phyloP scores from a whole-genome alignment of 116 monocot species.

The Thalassia testudinum region DNA sequence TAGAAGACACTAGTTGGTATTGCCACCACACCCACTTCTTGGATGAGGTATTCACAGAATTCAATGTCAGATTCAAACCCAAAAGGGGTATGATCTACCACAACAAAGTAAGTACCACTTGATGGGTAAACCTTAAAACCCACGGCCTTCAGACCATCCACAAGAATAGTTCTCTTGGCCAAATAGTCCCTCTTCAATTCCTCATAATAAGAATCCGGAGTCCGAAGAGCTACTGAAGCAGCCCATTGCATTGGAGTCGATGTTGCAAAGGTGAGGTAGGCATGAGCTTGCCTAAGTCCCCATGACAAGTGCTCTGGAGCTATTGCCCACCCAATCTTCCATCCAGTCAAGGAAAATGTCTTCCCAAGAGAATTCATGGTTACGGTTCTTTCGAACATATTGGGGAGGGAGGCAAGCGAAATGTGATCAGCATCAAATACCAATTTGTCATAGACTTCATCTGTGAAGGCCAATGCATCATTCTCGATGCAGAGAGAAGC shows the following conservation, averaged over 20 bases:
- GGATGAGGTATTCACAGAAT: slow-evolving; percentile 84
- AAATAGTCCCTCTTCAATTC: slow-evolving; percentile 66
- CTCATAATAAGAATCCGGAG: slow-evolving; percentile 72
- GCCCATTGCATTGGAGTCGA: slow-evolving; percentile 95
- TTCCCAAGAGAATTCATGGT: slow-evolving; percentile 98
- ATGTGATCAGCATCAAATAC: slow-evolving; percentile 76
- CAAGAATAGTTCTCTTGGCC: slow-evolving; percentile 67
- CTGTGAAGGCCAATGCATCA: slow-evolving; percentile 65
- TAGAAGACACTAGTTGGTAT: slow-evolving; percentile 95
- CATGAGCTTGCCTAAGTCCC: slow-evolving; percentile 85
- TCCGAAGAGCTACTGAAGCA: slow-evolving; percentile 49
- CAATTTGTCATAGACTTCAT: slow-evolving; percentile 97
- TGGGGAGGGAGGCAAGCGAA: slow-evolving; percentile 65
- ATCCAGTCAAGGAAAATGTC: slow-evolving; percentile 93
- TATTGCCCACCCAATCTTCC: slow-evolving; percentile 98
- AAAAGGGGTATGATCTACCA: slow-evolving; percentile 93
- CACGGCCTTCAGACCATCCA: slow-evolving; percentile 66
- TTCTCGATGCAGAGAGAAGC: slow-evolving; percentile 73
- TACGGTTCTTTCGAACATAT: slow-evolving; percentile 86
- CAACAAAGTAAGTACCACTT: slow-evolving; percentile 84
- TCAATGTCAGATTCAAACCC: slow-evolving; percentile 79
- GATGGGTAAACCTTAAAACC: slow-evolving; percentile 85
- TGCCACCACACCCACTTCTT: slow-evolving; percentile 88
- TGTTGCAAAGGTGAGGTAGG: slow-evolving; percentile 86
- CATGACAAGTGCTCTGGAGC: slow-evolving; percentile 68